A percentile compares a stretch with the other conserved stretches of the same genome.
Conservation (phyloP, 2,329 filamentous ascomycete genomes). For the Ceratocystis cacaofunesta region DNA sequence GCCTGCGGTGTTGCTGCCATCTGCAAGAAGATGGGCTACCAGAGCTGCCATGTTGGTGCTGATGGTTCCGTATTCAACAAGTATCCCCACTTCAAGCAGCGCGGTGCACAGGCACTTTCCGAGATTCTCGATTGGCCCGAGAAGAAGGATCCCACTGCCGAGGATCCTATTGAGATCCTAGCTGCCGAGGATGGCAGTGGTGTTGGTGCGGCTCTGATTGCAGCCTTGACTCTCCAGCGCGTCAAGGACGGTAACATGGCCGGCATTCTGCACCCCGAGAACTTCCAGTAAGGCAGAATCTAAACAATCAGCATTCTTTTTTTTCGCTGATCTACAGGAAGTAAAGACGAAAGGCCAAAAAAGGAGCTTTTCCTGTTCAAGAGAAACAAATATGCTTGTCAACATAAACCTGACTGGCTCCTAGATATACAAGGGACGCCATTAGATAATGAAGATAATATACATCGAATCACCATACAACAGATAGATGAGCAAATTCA, state of each 20-base stretch:
- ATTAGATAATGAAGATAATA: slow-evolving; percentile 1
- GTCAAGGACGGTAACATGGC: slow-evolving; percentile 48
- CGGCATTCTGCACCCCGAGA: slow-evolving; percentile 50
- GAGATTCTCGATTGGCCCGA: slow-evolving; percentile 92
- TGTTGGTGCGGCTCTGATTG: slow-evolving; percentile 77
- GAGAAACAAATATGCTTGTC: neutral
- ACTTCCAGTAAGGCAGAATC: slow-evolving; percentile 28
- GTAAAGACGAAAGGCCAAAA: neutral
- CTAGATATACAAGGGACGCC: neutral
- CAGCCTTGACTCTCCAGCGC: slow-evolving; percentile 52
- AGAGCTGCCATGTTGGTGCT: slow-evolving; percentile 82
- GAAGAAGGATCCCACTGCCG: slow-evolving; percentile 44
- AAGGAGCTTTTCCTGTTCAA: neutral
- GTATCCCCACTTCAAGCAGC: slow-evolving; percentile 93
- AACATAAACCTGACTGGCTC: neutral
- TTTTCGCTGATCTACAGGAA: neutral
- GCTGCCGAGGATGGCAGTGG: slow-evolving; percentile 86
- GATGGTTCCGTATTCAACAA: slow-evolving; percentile 98
- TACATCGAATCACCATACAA: neutral
- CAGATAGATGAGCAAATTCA: neutral
- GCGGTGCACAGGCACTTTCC: slow-evolving; percentile 73
- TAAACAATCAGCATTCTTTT: neutral
- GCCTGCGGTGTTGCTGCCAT: slow-evolving; percentile 93
- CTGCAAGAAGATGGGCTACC: slow-evolving; percentile 86
- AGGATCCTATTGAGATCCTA: slow-evolving; percentile 75